A percentile compares a stretch with the other conserved stretches of the same genome.
These are phyloP conservation scores for Plasmodium malariae DNA, from an alignment of 169 alveolate genomes.

Conservation along the genomic window DNA sequence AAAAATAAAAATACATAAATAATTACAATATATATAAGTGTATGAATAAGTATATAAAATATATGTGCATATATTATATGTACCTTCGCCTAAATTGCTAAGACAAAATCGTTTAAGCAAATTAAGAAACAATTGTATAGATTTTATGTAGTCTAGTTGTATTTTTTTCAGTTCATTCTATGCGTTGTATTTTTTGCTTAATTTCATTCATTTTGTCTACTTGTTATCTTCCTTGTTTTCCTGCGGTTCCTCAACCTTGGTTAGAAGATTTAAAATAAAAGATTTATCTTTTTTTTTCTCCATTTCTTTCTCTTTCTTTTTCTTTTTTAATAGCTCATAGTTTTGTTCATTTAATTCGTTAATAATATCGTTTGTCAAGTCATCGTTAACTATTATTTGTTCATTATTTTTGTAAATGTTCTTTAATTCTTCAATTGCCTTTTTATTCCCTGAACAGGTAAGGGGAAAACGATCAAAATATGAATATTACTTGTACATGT, in stretches of 20 bases:
- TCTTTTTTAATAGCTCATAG: conserved; percentile 27
- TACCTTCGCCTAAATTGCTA: too few relatives aligned
- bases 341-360: conserved; percentile 54
- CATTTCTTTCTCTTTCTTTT: conserved; percentile 52
- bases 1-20: background rate
- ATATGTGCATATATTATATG: background rate
- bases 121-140: too few relatives aligned
- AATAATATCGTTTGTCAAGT: conserved; percentile 19
- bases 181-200: background rate
- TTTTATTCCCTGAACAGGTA: conserved; percentile 18
- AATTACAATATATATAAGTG: background rate
- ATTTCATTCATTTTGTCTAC: background rate
- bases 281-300: conserved; percentile 66
- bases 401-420: conserved; percentile 53
- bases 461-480: background rate
- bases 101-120: too few relatives aligned
- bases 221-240: conserved; percentile 46
- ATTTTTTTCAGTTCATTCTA: background rate
- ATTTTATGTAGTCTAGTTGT: too few relatives aligned
- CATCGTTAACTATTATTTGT: conserved; percentile 16
- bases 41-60: background rate
- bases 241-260: conserved; percentile 47
- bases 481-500: too few relatives aligned
- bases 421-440: conserved; percentile 43
- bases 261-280: conserved; percentile 47